These are phyloP conservation scores for Halenospora varia DNA, from an alignment of 495 filamentous ascomycete genomes.

Conservation along the genomic window DNA sequence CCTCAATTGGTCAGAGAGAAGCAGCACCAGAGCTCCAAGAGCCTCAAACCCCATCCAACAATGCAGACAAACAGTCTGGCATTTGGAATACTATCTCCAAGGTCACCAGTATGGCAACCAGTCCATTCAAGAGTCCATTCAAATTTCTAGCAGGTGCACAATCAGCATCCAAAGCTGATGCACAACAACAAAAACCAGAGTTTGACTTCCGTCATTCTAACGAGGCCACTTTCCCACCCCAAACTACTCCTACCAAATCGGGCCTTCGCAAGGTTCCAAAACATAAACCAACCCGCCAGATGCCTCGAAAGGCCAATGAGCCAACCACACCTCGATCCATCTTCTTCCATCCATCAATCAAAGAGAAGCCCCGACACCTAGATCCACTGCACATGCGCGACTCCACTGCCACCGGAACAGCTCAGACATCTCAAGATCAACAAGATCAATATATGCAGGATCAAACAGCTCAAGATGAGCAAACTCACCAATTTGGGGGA, in stretches of 20 bases:
- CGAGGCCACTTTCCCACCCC: too few relatives aligned
- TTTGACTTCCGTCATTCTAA: background rate
- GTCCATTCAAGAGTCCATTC: slow-evolving; percentile 4
- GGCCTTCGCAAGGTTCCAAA: too few relatives aligned
- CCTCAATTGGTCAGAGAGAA: too few relatives aligned
- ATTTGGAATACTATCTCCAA: background rate
- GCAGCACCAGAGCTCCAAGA: background rate
- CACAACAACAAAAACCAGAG: background rate
- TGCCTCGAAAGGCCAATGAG: too few relatives aligned
- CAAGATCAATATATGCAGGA: background rate
- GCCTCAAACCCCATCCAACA: background rate
- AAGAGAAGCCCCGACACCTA: too few relatives aligned
- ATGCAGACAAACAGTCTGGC: background rate
- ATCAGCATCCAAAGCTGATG: background rate
- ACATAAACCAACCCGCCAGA: too few relatives aligned
- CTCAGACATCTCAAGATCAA: background rate
- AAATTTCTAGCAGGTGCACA: background rate
- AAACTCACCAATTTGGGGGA: background rate
- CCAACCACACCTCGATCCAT: too few relatives aligned
- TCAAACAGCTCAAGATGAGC: background rate
- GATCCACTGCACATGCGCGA: too few relatives aligned
- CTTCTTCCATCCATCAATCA: too few relatives aligned
- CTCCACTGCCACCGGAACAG: too few relatives aligned
- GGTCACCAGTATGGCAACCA: background rate
- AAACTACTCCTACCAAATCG: too few relatives aligned